Conservation (phyloP, 1,284 basidiomycete genomes). For the Afroboletus lepidellus region DNA sequence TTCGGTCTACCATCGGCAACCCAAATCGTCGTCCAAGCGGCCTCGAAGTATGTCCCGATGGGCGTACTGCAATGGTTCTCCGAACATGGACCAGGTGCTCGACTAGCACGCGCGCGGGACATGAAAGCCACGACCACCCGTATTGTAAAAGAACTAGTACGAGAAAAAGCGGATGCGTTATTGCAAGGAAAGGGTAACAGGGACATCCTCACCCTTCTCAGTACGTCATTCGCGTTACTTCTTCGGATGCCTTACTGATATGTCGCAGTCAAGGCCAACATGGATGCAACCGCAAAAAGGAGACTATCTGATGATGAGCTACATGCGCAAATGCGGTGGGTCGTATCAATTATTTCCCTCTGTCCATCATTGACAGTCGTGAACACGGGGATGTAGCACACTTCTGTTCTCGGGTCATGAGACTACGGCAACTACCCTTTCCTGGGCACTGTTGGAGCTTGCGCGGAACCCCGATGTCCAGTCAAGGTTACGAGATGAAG, state of each 20-base stretch:
- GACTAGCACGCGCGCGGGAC: background rate
- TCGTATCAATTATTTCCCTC: background rate
- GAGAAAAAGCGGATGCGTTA: background rate
- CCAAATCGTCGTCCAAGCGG: slow-evolving; percentile 17
- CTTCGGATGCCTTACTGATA: background rate
- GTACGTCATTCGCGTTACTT: background rate
- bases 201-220: background rate
- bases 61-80: background rate
- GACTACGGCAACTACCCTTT: background rate
- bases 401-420: background rate
- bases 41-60: slow-evolving; percentile 5
- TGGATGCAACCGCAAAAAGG: background rate
- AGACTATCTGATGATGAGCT: background rate
- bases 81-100: background rate
- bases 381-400: background rate
- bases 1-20: slow-evolving; percentile 18
- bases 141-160: background rate
- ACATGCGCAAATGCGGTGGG: background rate
- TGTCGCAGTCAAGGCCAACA: background rate
- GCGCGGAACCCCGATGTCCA: background rate
- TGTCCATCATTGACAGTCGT: background rate
- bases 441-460: background rate
- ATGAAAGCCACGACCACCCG: background rate
- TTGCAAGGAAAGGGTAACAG: background rate
- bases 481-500: background rate